Conservation (phyloP, 306 rosid genomes). For the Potentilla sterilis region DNA sequence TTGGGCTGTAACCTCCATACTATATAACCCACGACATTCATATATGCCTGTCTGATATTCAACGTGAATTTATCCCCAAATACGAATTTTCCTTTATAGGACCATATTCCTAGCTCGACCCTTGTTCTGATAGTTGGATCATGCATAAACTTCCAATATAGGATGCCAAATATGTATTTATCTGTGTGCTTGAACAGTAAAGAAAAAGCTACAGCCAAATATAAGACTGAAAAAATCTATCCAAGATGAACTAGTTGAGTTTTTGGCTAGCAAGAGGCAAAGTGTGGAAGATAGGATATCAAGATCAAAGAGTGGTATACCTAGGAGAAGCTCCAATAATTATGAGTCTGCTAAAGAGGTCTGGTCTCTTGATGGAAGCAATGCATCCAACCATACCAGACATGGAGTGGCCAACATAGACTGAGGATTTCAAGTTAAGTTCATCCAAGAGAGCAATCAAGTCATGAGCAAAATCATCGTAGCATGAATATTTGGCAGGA, state of each 20-base stretch:
- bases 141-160: not conserved
- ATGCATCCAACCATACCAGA: slow-evolving; percentile 90
- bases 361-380: slow-evolving; percentile 76
- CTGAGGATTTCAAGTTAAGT: slow-evolving; percentile 41
- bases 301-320: slow-evolving; percentile 25
- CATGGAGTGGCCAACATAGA: slow-evolving; percentile 90
- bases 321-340: slow-evolving; percentile 88
- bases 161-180: no score
- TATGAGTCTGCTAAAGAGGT: slow-evolving; percentile 64
- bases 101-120: not conserved
- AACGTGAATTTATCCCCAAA: not conserved
- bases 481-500: slow-evolving; percentile 53
- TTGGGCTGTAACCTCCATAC: not conserved
- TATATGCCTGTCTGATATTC: not conserved
- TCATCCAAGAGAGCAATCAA: slow-evolving; percentile 53
- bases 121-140: not conserved
- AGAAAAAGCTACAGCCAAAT: not conserved
- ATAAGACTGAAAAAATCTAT: not conserved
- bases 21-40: not conserved
- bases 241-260: not conserved
- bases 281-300: not conserved
- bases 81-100: not conserved
- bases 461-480: slow-evolving; percentile 58
- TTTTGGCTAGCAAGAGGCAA: not conserved
- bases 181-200: not conserved